Evolutionary conservation across 768 basidiomycete species (phyloP), one percentile per base, ranked within the genome.

Genomic region (Boletus coccyginus): DNA sequence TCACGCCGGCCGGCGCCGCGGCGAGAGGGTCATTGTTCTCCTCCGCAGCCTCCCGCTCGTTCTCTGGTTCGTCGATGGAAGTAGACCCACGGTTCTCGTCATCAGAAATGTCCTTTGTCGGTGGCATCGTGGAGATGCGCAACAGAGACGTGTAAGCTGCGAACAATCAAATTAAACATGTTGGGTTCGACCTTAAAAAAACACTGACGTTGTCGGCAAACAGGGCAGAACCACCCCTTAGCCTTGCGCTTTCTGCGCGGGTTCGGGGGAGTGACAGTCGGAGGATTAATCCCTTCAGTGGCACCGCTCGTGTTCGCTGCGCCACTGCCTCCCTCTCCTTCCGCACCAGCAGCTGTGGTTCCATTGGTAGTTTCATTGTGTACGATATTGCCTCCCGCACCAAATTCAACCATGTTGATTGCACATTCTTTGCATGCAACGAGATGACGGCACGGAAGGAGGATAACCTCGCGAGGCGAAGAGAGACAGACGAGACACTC

Each of bases 221-320:
- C 92, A 31, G 94, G 94, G 70, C 94, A 98, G 80, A 90, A 92
- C 94, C 94, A 98, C 7, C 94, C 94, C 73, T 98, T 98, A 0
- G 92, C 90, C 75, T 92, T 95, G 62, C 93, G 81, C 78, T 94
- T 95, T 68, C 94, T 78, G 58, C 92, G 79, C 6, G 80, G 71
- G 54, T 78, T 76, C 29, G 64, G 43, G 16, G 77, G 72, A 32
- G 73, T 61, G 12, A 74, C 52, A 5, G 67, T 50, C 32, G 33
- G 47, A 11, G n/a, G 68, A 52, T 27, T 57, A 8, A 66, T 62
- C n/a, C 62, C 70, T 36, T 68, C 70, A 3, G 62, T 63, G 19
- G 59, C 74, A 39, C 46, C 52, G 10, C 49, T 53, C 14, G 63
- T 17, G 38, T 66, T 66, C 1, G 49, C 61, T 5, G 48, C 44